Conservation (phyloP, 805 yeast genomes). For the Ogataea ganodermae region DNA sequence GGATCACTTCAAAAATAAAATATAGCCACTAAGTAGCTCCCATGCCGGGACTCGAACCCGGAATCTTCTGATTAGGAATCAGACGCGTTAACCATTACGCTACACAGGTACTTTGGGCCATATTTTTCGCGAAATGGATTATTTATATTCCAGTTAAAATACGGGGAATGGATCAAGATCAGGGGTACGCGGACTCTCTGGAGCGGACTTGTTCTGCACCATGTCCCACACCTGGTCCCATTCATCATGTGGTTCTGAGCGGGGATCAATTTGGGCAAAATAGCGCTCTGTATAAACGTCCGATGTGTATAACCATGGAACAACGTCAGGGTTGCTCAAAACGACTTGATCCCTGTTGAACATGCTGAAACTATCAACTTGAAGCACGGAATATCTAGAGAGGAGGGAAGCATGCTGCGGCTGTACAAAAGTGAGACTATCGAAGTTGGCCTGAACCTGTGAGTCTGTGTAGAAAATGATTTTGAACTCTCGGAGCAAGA, state of each 20-base stretch:
- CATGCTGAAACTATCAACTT: conserved; percentile 17
- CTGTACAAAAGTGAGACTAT: conserved; percentile 2
- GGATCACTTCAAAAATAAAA: conserved; percentile 8
- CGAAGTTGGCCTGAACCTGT: conserved; percentile 14
- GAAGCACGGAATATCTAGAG: conserved; percentile 19
- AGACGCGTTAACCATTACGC: conserved; percentile 63
- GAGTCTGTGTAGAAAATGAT: conserved; percentile 17
- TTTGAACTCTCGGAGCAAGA: conserved; percentile 13
- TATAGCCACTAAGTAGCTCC: conserved; percentile 21
- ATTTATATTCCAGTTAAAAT: not conserved
- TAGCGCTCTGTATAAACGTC: not conserved
- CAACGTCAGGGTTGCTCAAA: conserved; percentile 14
- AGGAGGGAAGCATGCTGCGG: conserved; percentile 1
- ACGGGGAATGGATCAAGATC: conserved; percentile 6
- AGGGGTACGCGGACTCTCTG: conserved; percentile 2
- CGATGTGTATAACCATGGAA: conserved; percentile 21
- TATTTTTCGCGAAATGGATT: conserved; percentile 4
- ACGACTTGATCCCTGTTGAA: conserved; percentile 26
- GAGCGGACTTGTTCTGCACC: not conserved
- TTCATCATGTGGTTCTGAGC: not conserved
- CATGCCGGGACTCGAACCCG: conserved; percentile 56
- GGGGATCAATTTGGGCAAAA: not conserved
- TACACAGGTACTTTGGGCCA: conserved; percentile 41
- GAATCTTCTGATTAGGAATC: conserved; percentile 61
- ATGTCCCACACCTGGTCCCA: conserved; percentile 2